Evolutionary conservation across 768 basidiomycete genomes (phyloP).

Genomic region (Aureoboletus auriporus): DNA sequence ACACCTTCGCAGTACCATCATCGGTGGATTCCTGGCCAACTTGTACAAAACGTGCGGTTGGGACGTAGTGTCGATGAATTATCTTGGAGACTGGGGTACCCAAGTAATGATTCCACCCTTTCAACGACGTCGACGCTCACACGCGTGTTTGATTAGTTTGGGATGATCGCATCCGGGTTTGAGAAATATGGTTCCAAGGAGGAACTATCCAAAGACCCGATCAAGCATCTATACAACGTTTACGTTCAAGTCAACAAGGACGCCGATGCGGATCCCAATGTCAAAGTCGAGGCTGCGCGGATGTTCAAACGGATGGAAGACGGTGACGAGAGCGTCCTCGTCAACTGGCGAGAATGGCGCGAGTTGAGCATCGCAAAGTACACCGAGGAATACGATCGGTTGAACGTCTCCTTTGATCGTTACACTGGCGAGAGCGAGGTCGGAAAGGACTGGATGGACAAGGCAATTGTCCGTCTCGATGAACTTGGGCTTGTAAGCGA

Average conservation of each 20-base stretch:
- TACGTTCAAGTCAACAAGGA: conserved; percentile 95
- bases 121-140: not conserved
- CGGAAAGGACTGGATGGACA: conserved; percentile 66
- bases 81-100: conserved; percentile 98
- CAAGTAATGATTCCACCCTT: conserved; percentile 53
- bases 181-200: conserved; percentile 88
- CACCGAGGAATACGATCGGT: conserved; percentile 76
- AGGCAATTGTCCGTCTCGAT: conserved; percentile 63
- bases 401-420: conserved; percentile 89
- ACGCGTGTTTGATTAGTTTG: conserved; percentile 48
- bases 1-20: conserved; percentile 96
- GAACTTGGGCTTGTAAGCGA: conserved; percentile 75
- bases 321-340: conserved; percentile 78
- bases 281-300: conserved; percentile 71
- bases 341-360: conserved; percentile 92
- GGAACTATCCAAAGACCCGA: conserved; percentile 80
- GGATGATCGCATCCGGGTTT: conserved; percentile 86
- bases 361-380: conserved; percentile 89
- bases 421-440: conserved; percentile 91
- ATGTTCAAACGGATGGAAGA: conserved; percentile 97
- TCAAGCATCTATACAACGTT: conserved; percentile 91
- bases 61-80: conserved; percentile 90
- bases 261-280: conserved; percentile 63
- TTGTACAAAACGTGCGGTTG: conserved; percentile 90
- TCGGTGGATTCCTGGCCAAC: conserved; percentile 91